These are phyloP conservation scores for Casuarina cunninghamiana DNA, from an alignment of 306 rosid species.

Conservation along the genomic window DNA sequence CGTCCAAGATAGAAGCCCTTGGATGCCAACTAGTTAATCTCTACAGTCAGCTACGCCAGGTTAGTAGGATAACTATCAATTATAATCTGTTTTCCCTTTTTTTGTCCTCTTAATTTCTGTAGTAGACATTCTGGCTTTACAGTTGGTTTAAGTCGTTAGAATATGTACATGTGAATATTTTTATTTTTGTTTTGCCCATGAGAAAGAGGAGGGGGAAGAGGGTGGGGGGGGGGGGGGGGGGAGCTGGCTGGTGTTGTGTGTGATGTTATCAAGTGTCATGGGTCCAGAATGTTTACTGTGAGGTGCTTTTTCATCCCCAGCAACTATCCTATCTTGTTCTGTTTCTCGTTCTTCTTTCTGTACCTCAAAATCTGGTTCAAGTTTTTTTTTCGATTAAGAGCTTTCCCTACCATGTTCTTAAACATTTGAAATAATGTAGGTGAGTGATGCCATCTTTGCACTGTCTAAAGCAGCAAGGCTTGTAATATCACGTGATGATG, in stretches of 20 bases:
- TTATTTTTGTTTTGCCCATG: background rate
- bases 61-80: slow-evolving; percentile 38
- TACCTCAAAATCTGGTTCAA: background rate
- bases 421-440: slow-evolving; percentile 58
- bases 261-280: background rate
- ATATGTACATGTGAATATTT: background rate
- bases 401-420: slow-evolving; percentile 23
- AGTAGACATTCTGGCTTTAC: background rate
- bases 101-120: background rate
- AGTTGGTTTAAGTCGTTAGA: background rate
- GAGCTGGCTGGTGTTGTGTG: background rate
- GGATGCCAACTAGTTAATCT: slow-evolving; percentile 70
- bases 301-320: background rate
- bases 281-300: background rate
- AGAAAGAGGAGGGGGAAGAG: no score
- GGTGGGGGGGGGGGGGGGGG: no score
- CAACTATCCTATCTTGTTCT: background rate
- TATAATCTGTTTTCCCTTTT: slow-evolving; percentile 3
- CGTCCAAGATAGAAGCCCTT: slow-evolving; percentile 46
- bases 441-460: slow-evolving; percentile 59
- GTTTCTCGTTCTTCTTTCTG: background rate
- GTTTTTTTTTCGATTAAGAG: slow-evolving; percentile 19
- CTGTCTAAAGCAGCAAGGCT: slow-evolving; percentile 79
- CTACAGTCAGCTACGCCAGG: slow-evolving; percentile 93
- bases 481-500: slow-evolving; percentile 30